Evolutionary conservation across 179 eudicot genomes (phyloP), one percentile per base, ranked within the genome.

Genomic region (Amaranthus tricolor): DNA sequence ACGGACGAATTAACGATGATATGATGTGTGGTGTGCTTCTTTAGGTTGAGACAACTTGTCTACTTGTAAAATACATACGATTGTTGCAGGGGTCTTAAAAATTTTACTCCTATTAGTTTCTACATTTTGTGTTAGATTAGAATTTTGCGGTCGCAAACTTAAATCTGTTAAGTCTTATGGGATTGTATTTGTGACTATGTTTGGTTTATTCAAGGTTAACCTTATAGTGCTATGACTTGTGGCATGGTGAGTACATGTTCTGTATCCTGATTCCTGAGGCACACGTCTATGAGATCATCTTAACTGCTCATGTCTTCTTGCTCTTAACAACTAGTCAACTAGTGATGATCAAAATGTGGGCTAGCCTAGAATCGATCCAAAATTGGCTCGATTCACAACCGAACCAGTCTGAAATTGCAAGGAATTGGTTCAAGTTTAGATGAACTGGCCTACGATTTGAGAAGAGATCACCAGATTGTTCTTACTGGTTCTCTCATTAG

Each of bases 1-100:
- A 85, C 62, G 72, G 53, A 83, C 78, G 51, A 81, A 77, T 14
- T 68, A 68, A 53, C 80, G 77, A 14, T 78, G 74, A 68, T 44
- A 76, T 70, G 48, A 59, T 10, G 55, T n/a, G 51, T 24, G 59
- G 21, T 52, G 51, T 21, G 24, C 45, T 16, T 40, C 13, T 40
- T 63, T 52, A 16, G 20, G 31, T 71, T 16, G 68, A 79, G 82
- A 74, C 66, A 48, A 11, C 82, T 70, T 75, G 79, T 79, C 69
- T 63, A 24, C 65, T 58, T 71, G 83, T 71, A 58, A 76, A 66
- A 62, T 52, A 62, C 78, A 51, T 67, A 78, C 52, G 67, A 58
- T 14, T 67, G 62, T 70, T 65, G 50, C 21, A 51, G 66, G 78
- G 58, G 11, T 59, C 40, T 73, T 21, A 12, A 19, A 50, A 45